Evolutionary conservation across 2,329 filamentous ascomycete genomes (phyloP).

Genomic region (Botryotinia calthae): DNA sequence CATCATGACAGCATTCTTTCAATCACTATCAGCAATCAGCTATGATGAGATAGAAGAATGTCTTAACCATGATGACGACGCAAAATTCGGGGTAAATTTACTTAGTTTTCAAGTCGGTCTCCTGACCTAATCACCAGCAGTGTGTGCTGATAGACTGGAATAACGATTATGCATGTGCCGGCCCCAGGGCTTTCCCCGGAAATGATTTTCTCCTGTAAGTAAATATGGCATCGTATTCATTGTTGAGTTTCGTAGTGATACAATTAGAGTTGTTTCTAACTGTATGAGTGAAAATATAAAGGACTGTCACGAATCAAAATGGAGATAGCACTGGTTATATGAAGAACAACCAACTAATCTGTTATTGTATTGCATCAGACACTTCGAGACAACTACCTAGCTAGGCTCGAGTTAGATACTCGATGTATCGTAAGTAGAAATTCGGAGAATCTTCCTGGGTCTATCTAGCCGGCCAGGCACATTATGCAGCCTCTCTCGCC

Average conservation of each 20-base stretch:
- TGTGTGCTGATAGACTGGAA: background rate
- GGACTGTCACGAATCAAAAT: background rate
- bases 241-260: background rate
- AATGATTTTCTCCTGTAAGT: background rate
- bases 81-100: background rate
- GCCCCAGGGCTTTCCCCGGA: background rate
- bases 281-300: background rate
- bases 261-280: background rate
- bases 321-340: background rate
- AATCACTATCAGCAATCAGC: background rate
- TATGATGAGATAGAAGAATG: background rate
- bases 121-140: conserved; percentile 11
- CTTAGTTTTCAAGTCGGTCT: background rate
- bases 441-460: background rate
- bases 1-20: background rate
- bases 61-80: background rate
- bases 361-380: background rate
- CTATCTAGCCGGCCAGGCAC: background rate
- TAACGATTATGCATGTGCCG: background rate
- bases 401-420: no score
- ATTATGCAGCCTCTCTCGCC: background rate
- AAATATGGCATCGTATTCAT: background rate
- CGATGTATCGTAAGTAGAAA: background rate
- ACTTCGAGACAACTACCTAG: background rate
- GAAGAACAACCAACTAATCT: background rate